Evolutionary conservation across 495 filamentous ascomycete genomes (phyloP).

Genomic region (Penicillium ucsense): DNA sequence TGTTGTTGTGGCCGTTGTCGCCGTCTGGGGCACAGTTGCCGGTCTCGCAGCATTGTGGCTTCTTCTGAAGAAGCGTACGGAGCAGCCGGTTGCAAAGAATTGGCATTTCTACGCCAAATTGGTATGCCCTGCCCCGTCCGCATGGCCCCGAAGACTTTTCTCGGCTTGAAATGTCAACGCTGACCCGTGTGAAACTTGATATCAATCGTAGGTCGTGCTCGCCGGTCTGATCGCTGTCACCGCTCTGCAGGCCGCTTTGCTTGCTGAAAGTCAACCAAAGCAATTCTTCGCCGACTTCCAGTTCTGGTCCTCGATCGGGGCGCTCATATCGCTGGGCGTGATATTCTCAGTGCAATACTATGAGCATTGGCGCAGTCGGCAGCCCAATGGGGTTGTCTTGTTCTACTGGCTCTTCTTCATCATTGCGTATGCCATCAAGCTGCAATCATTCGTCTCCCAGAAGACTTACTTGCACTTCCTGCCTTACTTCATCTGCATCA

Average conservation of each 20-base stretch:
- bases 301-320: constrained; percentile 78
- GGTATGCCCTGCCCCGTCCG: constrained; percentile 36
- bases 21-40: constrained; percentile 62
- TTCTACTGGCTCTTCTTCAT: constrained; percentile 95
- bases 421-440: constrained; percentile 71
- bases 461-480: constrained; percentile 53
- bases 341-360: constrained; percentile 84
- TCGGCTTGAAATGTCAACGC: too few species aligned
- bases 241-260: constrained; percentile 62
- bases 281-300: constrained; percentile 76
- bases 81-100: constrained; percentile 62
- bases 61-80: constrained; percentile 55
- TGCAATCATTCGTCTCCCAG: constrained; percentile 78
- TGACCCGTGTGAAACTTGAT: too few species aligned
- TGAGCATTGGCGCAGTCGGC: constrained; percentile 80
- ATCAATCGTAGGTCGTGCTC: constrained; percentile 50
- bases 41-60: constrained; percentile 69
- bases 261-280: constrained; percentile 59
- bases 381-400: constrained; percentile 85
- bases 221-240: constrained; percentile 57
- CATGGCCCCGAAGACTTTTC: constrained; percentile 1
- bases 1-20: constrained; percentile 67
- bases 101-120: constrained; percentile 95
- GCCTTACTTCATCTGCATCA: constrained; percentile 72
- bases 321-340: constrained; percentile 65